Percentiles rank a stretch among this genome's conserved stretches.
Evolutionary conservation across 768 basidiomycete genomes (phyloP).

Genomic region (Lactarius tabidus): DNA sequence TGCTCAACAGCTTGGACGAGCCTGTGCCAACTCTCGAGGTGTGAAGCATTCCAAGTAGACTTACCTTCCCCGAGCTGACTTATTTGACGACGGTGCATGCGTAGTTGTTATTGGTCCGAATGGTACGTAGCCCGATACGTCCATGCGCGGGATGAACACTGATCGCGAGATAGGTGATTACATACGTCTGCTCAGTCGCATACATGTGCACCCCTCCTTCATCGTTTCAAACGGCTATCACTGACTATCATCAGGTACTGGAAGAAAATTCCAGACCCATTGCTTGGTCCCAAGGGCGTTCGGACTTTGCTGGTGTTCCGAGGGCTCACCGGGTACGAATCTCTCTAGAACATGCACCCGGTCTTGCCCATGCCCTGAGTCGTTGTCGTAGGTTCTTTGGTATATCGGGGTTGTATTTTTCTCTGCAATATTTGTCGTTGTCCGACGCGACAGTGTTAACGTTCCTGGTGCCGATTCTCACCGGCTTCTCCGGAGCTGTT

Average conservation of each 20-base stretch:
- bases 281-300: too few relatives aligned
- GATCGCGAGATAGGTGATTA: too few relatives aligned
- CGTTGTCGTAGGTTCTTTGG: slow-evolving; percentile 57
- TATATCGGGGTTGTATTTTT: slow-evolving; percentile 62
- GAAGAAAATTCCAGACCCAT: too few relatives aligned
- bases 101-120: background rate
- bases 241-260: too few relatives aligned
- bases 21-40: background rate
- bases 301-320: too few relatives aligned
- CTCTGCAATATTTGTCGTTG: slow-evolving; percentile 68
- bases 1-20: background rate
- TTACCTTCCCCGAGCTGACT: background rate
- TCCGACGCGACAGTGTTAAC: slow-evolving; percentile 75
- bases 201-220: too few relatives aligned
- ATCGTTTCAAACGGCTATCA: too few relatives aligned
- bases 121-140: background rate
- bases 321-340: background rate
- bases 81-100: background rate
- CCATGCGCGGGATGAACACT: background rate
- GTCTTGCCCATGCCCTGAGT: background rate
- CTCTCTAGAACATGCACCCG: too few relatives aligned
- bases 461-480: slow-evolving; percentile 67
- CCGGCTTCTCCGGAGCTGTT: slow-evolving; percentile 56
- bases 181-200: too few relatives aligned
- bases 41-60: too few relatives aligned